phyloP scores from a whole-genome alignment of 805 yeast genomes.

The Pichia paraexigua region DNA sequence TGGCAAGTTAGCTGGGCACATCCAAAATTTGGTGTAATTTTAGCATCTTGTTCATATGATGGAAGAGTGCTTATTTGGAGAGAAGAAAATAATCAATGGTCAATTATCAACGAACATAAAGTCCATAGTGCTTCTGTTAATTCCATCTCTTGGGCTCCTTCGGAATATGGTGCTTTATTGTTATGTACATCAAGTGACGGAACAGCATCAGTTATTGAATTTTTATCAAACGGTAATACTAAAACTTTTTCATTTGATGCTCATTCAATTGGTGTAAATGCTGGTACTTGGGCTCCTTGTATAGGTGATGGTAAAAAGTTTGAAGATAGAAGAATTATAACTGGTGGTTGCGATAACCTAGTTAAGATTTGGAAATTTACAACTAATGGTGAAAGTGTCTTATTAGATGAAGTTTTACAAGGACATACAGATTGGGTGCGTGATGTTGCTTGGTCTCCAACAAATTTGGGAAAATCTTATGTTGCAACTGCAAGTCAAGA shows the following conservation, averaged over 20 bases:
- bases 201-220: conserved; percentile 80
- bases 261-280: conserved; percentile 88
- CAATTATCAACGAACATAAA: conserved; percentile 75
- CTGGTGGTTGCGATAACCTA: conserved; percentile 92
- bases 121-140: conserved; percentile 93
- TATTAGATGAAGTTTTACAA: conserved; percentile 65
- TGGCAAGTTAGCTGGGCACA: conserved; percentile 99
- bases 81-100: conserved; percentile 86
- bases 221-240: conserved; percentile 80
- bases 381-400: conserved; percentile 45
- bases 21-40: conserved; percentile 91
- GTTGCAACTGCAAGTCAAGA: conserved; percentile 97
- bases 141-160: conserved; percentile 95
- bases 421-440: conserved; percentile 99
- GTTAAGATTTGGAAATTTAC: conserved; percentile 85
- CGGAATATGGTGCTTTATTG: conserved; percentile 88
- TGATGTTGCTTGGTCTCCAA: conserved; percentile 97
- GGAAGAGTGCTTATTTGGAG: conserved; percentile 94
- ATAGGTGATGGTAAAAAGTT: conserved; percentile 27
- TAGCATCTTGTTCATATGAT: conserved; percentile 93
- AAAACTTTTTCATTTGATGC: conserved; percentile 62
- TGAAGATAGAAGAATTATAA: conserved; percentile 64
- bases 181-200: conserved; percentile 93
- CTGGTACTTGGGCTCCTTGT: conserved; percentile 92
- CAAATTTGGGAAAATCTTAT: conserved; percentile 75